Evolutionary conservation across 2,329 filamentous ascomycete species (phyloP).

Genomic region (Aspergillus nomiae): DNA sequence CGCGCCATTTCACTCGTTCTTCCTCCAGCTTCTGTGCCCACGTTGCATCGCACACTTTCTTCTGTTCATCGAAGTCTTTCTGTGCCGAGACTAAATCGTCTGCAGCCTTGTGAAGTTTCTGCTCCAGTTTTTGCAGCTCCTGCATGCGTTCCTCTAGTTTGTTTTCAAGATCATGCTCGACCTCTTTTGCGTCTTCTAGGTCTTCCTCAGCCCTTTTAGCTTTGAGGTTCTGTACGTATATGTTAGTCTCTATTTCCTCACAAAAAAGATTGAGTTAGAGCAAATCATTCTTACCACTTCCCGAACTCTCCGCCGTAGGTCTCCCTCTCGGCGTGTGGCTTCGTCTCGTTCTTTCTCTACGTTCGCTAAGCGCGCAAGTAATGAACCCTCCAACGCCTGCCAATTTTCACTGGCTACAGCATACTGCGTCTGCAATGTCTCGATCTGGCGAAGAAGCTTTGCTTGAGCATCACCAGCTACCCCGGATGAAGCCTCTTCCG

Average conservation of each 20-base stretch:
- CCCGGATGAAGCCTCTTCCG: slow-evolving; percentile 86
- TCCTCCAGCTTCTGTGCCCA: slow-evolving; percentile 64
- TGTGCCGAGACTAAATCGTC: slow-evolving; percentile 62
- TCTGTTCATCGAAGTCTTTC: slow-evolving; percentile 60
- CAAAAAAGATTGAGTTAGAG: not conserved
- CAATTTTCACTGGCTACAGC: slow-evolving; percentile 93
- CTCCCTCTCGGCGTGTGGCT: slow-evolving; percentile 75
- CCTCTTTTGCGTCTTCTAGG: slow-evolving; percentile 64
- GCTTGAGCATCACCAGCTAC: slow-evolving; percentile 80
- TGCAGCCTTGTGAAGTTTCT: slow-evolving; percentile 54
- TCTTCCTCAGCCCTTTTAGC: slow-evolving; percentile 77
- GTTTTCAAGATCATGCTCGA: slow-evolving; percentile 49
- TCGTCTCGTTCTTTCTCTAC: slow-evolving; percentile 94
- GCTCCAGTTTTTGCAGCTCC: slow-evolving; percentile 53
- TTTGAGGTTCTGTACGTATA: slow-evolving; percentile 59
- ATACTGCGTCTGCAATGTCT: slow-evolving; percentile 94
- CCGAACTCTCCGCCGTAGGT: slow-evolving; percentile 84
- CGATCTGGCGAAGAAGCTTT: slow-evolving; percentile 89
- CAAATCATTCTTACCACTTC: slow-evolving; percentile 66
- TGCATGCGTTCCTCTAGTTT: slow-evolving; percentile 66
- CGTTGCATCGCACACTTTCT: slow-evolving; percentile 59
- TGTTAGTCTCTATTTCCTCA: slow-evolving; percentile 8
- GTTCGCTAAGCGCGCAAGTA: slow-evolving; percentile 73
- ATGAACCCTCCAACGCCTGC: slow-evolving; percentile 89
- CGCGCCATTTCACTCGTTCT: slow-evolving; percentile 62